Evolutionary conservation across 495 filamentous ascomycete species (phyloP).

Genomic region (Talaromyces liani): DNA sequence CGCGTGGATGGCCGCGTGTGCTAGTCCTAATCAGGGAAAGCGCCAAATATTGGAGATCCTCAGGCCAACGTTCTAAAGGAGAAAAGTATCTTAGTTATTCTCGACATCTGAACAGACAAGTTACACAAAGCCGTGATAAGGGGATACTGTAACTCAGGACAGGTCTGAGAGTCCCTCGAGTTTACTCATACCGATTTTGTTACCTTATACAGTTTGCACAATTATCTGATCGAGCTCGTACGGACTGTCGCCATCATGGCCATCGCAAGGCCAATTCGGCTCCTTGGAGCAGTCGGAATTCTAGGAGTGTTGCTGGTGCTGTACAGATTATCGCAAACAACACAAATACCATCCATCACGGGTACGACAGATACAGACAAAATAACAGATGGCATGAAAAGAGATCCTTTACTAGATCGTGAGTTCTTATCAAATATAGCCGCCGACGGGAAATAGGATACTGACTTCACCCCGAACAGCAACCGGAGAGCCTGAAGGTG

Average conservation of each 20-base stretch:
- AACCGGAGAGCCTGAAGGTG: slow-evolving; percentile 73
- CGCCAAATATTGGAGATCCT: slow-evolving; percentile 9
- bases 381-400: slow-evolving; percentile 44
- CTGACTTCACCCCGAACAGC: slow-evolving; percentile 37
- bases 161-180: not conserved
- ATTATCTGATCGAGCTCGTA: not conserved
- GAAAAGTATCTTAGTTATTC: too few species aligned
- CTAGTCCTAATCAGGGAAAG: slow-evolving; percentile 28
- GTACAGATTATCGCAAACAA: slow-evolving; percentile 54
- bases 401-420: slow-evolving; percentile 83
- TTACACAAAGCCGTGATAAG: not conserved
- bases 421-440: slow-evolving; percentile 20
- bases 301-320: slow-evolving; percentile 67
- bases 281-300: slow-evolving; percentile 62
- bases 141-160: not conserved
- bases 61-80: not conserved
- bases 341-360: slow-evolving; percentile 20
- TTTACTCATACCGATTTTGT: too few species aligned
- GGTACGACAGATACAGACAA: slow-evolving; percentile 27
- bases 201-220: too few species aligned
- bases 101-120: not conserved
- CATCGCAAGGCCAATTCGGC: slow-evolving; percentile 73
- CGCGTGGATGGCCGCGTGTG: not conserved
- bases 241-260: slow-evolving; percentile 51
- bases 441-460: slow-evolving; percentile 1